Evolutionary conservation across 2,329 filamentous ascomycete genomes (phyloP), one percentile per base, ranked within the genome.

Genomic region (Venturia aucupariae): DNA sequence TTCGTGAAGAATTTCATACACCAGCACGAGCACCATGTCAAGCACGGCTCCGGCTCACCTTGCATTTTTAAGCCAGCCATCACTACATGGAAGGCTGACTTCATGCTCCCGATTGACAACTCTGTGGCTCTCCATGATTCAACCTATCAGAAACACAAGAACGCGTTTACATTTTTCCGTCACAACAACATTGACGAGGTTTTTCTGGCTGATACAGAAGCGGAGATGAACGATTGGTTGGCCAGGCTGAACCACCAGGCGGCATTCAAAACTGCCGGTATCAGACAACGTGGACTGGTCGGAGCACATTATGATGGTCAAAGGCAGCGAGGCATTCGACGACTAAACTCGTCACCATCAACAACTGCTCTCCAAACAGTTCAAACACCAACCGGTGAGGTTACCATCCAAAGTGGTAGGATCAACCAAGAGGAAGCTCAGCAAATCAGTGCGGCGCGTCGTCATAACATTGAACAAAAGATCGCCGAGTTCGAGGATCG

Each of bases 161-260:
- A 97, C 74, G 90, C 94, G 0, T 97, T 99, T 71, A 83, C 92
- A 17, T 93, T 97, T 70, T 90, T 96, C 66, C 86, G 91, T 38
- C 90, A 94, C 68, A 89, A 90, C 61, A 90, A 91, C 0, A 80
- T 92, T 46, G 93, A 99, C 71, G 94, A 99, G 73, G 87, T 93
- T 0, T 88, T 99, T 44, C 79, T 97, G 22, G 93, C 94, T 5
- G 92, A 97, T 70, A 91, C 86, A 63, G 94, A 99, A 70, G 81
- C 85, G 1, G 94, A 99, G 70, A 87, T 96, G 82, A 96, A 97
- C 71, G 94, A 99, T 72, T 99, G 94, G 94, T 80, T 99, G 35
- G 90, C 90, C 8, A 94, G 96, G 71, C 83, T 99, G 66, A 99
- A 99, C 74, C 97, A 97, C 73, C 93, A 93, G 41, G 92, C 94